Base-by-base conservation (phyloP, 306 rosid species). In the Quercus ilex region DNA sequence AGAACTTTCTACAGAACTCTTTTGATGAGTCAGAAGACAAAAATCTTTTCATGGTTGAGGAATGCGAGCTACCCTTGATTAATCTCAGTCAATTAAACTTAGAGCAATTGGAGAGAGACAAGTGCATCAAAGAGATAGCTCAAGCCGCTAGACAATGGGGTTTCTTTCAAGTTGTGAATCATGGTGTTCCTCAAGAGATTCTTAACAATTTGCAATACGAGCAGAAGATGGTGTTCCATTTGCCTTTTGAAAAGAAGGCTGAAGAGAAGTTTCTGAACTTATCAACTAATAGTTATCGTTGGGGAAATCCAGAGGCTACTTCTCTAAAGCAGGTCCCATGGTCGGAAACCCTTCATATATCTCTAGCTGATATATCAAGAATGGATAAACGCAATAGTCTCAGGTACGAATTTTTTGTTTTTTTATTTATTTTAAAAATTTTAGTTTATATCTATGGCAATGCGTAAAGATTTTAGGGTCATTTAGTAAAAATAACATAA, bases 271-370 rank as follows among this genome's bases (percentile, higher is more conserved):
- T 86, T 70, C 31, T 88, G 77, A 89, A 89, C 64, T 78, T 87
- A 31, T 74, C 85, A n/a, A 33, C 84, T 4, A 84, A 73, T 25
- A 77, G 82, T 75, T 90, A 93, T 79, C 88, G 90, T 9, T 91
- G 92, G 94, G 98, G 97, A 1, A 93, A 90, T 58, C 85, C 88
- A 10, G 65, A 31, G 26, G 97, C 98, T 38, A 85, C 81, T 28
- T 76, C 77, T 75, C 55, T 80, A 1, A 71, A 11, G 0, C 94
- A 91, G 80, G 55, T 91, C 31, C 76, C 90, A 33, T 93, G 98
- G 97, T 90, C 91, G 15, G 98, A 93, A 87, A 91, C 94, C 51
- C 74, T 88, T 55, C 97, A 88, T 77, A 71, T 90, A 1, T 72
- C 89, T 78, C 69, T 89, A 60, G 69, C 69, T 10, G 88, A 93